phyloP scores from a whole-genome alignment of 192 early-diverging fungal genomes.

The Diversispora eburnea region DNA sequence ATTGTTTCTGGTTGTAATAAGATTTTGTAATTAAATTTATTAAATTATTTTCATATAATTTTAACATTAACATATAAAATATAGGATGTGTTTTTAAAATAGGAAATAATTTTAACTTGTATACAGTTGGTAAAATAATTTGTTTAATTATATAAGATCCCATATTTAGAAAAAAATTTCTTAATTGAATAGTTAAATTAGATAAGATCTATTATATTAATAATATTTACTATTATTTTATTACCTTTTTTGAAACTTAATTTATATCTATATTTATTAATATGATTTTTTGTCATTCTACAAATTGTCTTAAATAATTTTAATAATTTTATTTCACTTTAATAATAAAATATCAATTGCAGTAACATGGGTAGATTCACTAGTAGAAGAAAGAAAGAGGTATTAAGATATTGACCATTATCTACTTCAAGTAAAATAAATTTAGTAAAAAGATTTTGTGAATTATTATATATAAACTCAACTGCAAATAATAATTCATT shows the following conservation, averaged over 20 bases:
- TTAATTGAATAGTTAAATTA: neutral
- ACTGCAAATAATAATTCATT: conserved; percentile 33
- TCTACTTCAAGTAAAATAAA: too few species aligned
- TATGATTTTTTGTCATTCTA: conserved; percentile 6
- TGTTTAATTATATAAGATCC: conserved; percentile 30
- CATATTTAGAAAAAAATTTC: conserved; percentile 24
- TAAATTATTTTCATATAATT: too few species aligned
- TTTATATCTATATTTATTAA: neutral
- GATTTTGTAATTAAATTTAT: too few species aligned
- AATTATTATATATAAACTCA: conserved; percentile 56
- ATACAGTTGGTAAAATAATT: conserved; percentile 18
- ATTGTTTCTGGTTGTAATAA: too few species aligned
- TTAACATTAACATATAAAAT: conserved; percentile 28
- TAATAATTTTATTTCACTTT: neutral
- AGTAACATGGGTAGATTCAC: too few species aligned
- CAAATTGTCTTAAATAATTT: neutral
- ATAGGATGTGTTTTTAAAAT: conserved; percentile 40
- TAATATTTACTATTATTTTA: conserved; percentile 31
- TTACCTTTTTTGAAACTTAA: conserved; percentile 15
- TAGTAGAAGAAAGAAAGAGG: too few species aligned
- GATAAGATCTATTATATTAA: neutral
- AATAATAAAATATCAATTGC: too few species aligned
- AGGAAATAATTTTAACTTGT: conserved; percentile 27
- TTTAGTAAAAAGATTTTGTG: neutral
- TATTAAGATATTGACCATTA: neutral